Evolutionary conservation across 1,139 yeast species (phyloP), one percentile per base, ranked within the genome.

Genomic region (Yamadazyma triangularis): DNA sequence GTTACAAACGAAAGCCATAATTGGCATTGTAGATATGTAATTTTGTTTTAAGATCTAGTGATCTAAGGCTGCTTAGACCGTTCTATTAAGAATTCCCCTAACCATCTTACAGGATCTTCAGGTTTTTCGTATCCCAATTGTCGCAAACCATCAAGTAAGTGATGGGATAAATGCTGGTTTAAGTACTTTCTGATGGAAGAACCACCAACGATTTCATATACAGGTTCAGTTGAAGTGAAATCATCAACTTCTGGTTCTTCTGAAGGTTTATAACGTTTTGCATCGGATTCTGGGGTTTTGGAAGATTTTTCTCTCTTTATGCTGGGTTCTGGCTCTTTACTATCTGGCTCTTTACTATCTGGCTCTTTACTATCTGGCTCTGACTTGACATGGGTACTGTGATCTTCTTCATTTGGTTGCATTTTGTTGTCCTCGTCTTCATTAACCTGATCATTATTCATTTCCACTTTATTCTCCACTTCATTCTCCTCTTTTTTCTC

Each of bases 101-200:
- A 66, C 34, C 67, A 76, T 33, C 60, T 59, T 38, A 87, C 62
- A 1, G 95, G 95, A 40, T 85, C 79, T 5, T 67, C 74, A 0
- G 94, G 94, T 41, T 72, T 68, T 25, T 63, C 70, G 10, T 56
- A 54, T 2, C 79, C 78, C 27, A 82, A 60, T 30, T 70, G 60
- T 40, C 82, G 66, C 64, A 89, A 70, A 1, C 95, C 95, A 22
- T 73, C 77, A 15, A 86, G 58, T 24, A 89, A 54, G 15, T 74
- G 73, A 13, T 73, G 74, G 0, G 95, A 83, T 25, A 89, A 70
- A 35, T 82, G 68, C 40, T 75, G 65, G 50, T 88, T 86, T 38
- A 89, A 64, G 68, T 88, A 89, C 44, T 71, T 76, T 42, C 97
- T 72, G 3, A 87, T 68, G 1, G 86, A 78, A 0, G 95, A 84